Conservation (phyloP, 2,329 filamentous ascomycete genomes). For the Colletotrichum abscissum region DNA sequence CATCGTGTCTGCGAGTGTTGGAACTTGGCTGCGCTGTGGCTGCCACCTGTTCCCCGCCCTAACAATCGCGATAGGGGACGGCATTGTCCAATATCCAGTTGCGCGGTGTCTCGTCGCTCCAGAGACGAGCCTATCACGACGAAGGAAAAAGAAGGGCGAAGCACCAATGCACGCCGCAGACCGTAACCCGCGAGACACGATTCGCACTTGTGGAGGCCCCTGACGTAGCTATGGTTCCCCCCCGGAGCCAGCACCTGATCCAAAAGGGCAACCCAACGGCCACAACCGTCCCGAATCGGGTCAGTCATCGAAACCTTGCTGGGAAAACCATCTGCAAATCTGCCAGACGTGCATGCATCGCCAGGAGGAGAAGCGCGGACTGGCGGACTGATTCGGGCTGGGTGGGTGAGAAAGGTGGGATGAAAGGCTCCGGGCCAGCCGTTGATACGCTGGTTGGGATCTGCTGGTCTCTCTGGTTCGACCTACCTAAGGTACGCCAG, state of each 20-base stretch:
- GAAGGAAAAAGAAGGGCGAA: too few species aligned
- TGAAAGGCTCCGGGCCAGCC: slow-evolving; percentile 18
- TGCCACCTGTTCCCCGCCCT: background rate
- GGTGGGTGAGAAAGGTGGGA: slow-evolving; percentile 17
- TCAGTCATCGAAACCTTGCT: slow-evolving; percentile 22
- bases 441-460: background rate
- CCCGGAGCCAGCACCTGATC: slow-evolving; percentile 3
- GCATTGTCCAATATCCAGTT: slow-evolving; percentile 12
- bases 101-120: background rate
- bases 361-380: background rate
- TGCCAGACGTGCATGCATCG: slow-evolving; percentile 27
- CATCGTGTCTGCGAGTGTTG: background rate
- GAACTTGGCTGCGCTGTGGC: background rate
- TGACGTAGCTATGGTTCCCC: slow-evolving; percentile 22
- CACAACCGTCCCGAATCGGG: slow-evolving; percentile 11
- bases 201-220: slow-evolving; percentile 14
- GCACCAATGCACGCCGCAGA: too few species aligned
- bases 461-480: background rate
- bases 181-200: background rate
- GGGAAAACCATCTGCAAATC: slow-evolving; percentile 15
- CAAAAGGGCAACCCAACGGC: slow-evolving; percentile 10
- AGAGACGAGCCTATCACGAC: slow-evolving; percentile 7
- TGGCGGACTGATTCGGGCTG: background rate
- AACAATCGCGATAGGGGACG: background rate
- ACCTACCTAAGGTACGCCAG: background rate